These are phyloP conservation scores for Suhomyces chickasaworum DNA, from an alignment of 1,139 yeast species.

Conservation along the genomic window DNA sequence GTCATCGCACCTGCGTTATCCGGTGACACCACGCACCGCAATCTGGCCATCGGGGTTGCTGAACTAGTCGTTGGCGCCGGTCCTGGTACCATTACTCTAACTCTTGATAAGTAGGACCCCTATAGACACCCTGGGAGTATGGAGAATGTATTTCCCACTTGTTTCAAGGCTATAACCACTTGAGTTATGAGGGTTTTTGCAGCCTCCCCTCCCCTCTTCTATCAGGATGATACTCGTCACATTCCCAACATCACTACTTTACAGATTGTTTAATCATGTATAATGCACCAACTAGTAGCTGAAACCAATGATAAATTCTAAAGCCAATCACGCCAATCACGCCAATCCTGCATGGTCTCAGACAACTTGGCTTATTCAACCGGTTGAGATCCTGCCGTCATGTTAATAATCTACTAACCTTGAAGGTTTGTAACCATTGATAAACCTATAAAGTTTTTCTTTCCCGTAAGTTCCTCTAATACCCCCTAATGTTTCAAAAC, in stretches of 20 bases:
- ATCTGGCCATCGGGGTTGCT: constrained; percentile 1
- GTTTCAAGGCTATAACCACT: too few relatives aligned
- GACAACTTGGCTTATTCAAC: neutral
- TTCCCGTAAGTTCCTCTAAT: neutral
- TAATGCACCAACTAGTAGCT: too few relatives aligned
- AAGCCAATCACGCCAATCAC: neutral
- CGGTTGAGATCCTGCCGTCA: neutral
- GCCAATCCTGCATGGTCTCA: neutral
- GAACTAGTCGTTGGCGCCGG: constrained; percentile 1
- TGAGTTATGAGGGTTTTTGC: neutral
- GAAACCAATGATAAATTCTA: too few relatives aligned
- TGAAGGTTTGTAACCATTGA: too few relatives aligned
- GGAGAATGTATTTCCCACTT: too few relatives aligned
- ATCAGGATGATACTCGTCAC: neutral
- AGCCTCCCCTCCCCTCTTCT: neutral
- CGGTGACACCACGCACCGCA: constrained; percentile 4
- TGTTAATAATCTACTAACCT: neutral
- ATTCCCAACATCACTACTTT: neutral
- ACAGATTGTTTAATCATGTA: too few relatives aligned
- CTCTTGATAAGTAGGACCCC: too few relatives aligned
- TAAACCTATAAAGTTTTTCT: neutral
- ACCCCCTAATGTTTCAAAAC: neutral
- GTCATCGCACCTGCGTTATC: constrained; percentile 2
- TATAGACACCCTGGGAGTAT: too few relatives aligned
- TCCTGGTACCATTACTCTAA: too few relatives aligned